Percentiles rank a stretch among this genome's conserved stretches.
phyloP scores from a whole-genome alignment of 108 stramenopile genomes.

The Discostella pseudostelligera region DNA sequence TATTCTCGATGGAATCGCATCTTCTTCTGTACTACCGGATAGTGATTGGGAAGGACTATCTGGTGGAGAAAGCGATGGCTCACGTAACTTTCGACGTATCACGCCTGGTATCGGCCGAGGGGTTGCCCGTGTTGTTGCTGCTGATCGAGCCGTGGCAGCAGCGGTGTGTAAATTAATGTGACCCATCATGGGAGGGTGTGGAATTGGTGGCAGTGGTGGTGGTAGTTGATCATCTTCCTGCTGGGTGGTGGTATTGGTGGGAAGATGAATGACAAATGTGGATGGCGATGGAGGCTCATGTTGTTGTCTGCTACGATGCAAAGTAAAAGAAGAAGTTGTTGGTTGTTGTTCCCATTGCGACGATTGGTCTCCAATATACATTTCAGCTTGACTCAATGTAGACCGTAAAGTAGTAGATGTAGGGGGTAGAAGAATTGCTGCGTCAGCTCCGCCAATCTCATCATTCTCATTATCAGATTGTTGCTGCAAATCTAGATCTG shows the following conservation, averaged over 20 bases:
- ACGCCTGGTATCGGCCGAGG: slow-evolving; percentile 41
- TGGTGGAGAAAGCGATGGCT: slow-evolving; percentile 33
- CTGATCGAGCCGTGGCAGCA: slow-evolving; percentile 4
- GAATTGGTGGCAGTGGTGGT: not conserved
- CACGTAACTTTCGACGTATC: slow-evolving; percentile 40
- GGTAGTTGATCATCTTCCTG: not conserved
- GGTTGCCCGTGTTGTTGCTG: slow-evolving; percentile 16
- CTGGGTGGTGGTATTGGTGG: not conserved
- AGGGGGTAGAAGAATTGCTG: slow-evolving; percentile 4
- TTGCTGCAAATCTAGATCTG: not conserved
- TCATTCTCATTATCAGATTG: not conserved
- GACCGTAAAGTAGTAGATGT: not conserved
- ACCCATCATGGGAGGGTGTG: not conserved
- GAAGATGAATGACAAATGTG: slow-evolving; percentile 1
- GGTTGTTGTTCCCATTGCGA: too few relatives aligned
- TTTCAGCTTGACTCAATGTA: not conserved
- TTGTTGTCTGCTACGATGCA: too few relatives aligned
- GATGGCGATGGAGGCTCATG: slow-evolving; percentile 5
- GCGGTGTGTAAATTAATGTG: not conserved
- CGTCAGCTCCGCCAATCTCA: too few relatives aligned
- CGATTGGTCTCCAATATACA: not conserved
- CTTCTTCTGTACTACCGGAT: not conserved
- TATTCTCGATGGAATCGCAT: too few relatives aligned
- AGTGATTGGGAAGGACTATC: slow-evolving; percentile 19
- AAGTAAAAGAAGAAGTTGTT: too few relatives aligned